These are phyloP conservation scores for Macrocybe gigantea DNA, from an alignment of 768 basidiomycete genomes.

Conservation along the genomic window DNA sequence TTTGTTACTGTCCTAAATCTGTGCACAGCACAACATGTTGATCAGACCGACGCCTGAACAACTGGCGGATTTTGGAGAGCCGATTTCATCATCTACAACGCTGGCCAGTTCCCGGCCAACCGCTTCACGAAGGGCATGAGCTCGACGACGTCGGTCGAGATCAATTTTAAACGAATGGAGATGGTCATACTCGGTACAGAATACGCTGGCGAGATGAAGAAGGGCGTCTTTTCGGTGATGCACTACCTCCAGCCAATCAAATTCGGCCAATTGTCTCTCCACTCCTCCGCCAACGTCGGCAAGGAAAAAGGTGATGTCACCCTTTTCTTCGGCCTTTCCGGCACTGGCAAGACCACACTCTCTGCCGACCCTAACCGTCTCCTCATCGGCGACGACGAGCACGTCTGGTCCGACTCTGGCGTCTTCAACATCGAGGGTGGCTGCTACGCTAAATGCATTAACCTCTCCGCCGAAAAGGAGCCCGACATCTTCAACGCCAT, in stretches of 20 bases:
- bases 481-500: slow-evolving; percentile 97
- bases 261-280: slow-evolving; percentile 94
- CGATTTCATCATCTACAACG: slow-evolving; percentile 99
- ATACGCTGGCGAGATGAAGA: slow-evolving; percentile 99
- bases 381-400: slow-evolving; percentile 98
- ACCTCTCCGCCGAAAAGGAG: slow-evolving; percentile 95
- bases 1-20: slow-evolving; percentile 10
- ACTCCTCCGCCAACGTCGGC: slow-evolving; percentile 97
- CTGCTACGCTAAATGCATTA: slow-evolving; percentile 98
- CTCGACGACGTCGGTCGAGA: slow-evolving; percentile 96
- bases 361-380: slow-evolving; percentile 93
- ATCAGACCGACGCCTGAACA: slow-evolving; percentile 97
- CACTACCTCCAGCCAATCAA: slow-evolving; percentile 99
- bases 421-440: slow-evolving; percentile 99
- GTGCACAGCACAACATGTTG: slow-evolving; percentile 90
- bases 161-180: slow-evolving; percentile 99
- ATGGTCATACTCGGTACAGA: slow-evolving; percentile 99
- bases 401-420: slow-evolving; percentile 98
- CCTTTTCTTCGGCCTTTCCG: slow-evolving; percentile 97
- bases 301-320: slow-evolving; percentile 87
- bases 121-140: slow-evolving; percentile 99
- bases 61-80: slow-evolving; percentile 90
- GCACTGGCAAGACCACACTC: slow-evolving; percentile 98
- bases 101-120: slow-evolving; percentile 99
- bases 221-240: slow-evolving; percentile 99